These are phyloP conservation scores for Sugiyamaella boreocaroliniensis DNA, from an alignment of 805 yeast genomes.

Conservation along the genomic window DNA sequence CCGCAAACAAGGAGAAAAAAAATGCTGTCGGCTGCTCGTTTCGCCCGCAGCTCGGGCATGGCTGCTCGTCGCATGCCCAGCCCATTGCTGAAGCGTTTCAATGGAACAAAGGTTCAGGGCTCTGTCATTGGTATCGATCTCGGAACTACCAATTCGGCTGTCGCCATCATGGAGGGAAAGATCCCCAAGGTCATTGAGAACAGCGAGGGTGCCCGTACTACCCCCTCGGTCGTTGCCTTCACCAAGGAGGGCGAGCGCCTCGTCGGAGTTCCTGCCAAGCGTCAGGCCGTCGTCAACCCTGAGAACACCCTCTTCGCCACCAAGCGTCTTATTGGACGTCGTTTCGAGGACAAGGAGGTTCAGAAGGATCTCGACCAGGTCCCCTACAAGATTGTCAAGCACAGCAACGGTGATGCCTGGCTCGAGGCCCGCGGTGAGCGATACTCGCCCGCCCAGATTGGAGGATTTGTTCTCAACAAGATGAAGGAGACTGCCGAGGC, in stretches of 20 bases:
- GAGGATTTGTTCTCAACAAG: conserved; percentile 88
- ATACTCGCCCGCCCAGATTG: conserved; percentile 93
- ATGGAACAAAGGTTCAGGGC: conserved; percentile 44
- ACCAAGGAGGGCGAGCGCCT: conserved; percentile 85
- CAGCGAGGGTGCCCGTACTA: conserved; percentile 69
- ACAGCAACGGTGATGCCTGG: conserved; percentile 94
- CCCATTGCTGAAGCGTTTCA: conserved; percentile 33
- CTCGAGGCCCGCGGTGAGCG: conserved; percentile 79
- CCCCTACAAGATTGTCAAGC: conserved; percentile 86
- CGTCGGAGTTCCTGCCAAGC: conserved; percentile 92
- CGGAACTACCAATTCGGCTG: conserved; percentile 89
- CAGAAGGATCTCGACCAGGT: conserved; percentile 83
- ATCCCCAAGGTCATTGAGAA: conserved; percentile 73
- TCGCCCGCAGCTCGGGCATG: neutral
- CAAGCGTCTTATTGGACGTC: conserved; percentile 89
- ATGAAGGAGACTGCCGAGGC: conserved; percentile 94
- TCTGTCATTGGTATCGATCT: conserved; percentile 79
- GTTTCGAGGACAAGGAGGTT: conserved; percentile 83
- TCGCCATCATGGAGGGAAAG: conserved; percentile 75
- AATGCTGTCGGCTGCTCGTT: neutral
- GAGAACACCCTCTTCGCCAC: conserved; percentile 92
- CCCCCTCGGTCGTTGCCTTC: conserved; percentile 94
- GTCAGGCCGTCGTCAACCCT: conserved; percentile 93
- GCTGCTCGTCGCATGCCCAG: conserved; percentile 13
- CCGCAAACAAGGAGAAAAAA: neutral